Percentiles rank a stretch among this genome's conserved stretches.
Evolutionary conservation across 2,329 filamentous ascomycete species (phyloP).

Genomic region (Ascochyta clinopodiicola): DNA sequence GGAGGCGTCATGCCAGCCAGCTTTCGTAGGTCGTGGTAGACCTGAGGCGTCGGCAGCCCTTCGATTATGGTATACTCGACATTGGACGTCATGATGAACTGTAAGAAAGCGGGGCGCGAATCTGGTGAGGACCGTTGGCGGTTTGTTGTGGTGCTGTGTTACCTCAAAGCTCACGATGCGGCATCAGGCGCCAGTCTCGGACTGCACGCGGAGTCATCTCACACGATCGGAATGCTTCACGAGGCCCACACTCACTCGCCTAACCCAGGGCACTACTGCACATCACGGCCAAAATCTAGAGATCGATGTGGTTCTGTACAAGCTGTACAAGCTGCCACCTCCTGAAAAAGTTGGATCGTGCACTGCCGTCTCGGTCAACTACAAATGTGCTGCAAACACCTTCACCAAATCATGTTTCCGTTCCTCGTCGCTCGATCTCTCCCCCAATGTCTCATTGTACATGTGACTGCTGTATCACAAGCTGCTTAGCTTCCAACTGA

Average conservation of each 20-base stretch:
- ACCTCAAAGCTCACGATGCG: slow-evolving; percentile 22
- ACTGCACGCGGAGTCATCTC: slow-evolving; percentile 11
- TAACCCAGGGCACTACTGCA: not conserved
- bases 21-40: slow-evolving; percentile 41
- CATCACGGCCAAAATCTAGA: not conserved
- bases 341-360: no score
- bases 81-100: slow-evolving; percentile 17
- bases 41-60: slow-evolving; percentile 35
- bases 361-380: not conserved
- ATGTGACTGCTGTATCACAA: slow-evolving; percentile 9
- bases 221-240: slow-evolving; percentile 7
- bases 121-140: not conserved
- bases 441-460: not conserved
- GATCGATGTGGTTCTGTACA: not conserved
- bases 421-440: not conserved
- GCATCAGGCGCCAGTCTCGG: slow-evolving; percentile 16
- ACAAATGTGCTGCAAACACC: not conserved
- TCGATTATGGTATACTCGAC: slow-evolving; percentile 35
- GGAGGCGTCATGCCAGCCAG: slow-evolving; percentile 40
- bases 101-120: not conserved
- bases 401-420: not conserved
- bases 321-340: not conserved
- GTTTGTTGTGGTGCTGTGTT: slow-evolving; percentile 6
- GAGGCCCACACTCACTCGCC: not conserved
- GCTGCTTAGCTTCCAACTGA: slow-evolving; percentile 7